Base-by-base conservation (phyloP, 768 basidiomycete genomes). In the Leccinum uliginosum region DNA sequence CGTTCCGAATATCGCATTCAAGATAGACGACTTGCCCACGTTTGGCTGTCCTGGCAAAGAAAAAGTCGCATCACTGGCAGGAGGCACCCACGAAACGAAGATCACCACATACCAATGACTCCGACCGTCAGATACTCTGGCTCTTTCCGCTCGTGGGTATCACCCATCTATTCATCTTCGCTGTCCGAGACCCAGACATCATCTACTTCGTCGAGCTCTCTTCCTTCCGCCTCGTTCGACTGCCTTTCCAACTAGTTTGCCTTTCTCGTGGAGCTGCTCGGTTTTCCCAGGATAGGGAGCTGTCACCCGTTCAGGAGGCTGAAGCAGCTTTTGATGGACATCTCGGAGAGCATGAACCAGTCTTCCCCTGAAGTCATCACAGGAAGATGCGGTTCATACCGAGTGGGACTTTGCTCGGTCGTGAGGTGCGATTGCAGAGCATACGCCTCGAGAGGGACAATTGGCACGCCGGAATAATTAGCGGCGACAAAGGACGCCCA, bases 21-120 rank as follows among this genome's bases (percentile, higher is more conserved):
- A 73, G 5, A 97, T 74, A 1, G 91, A 93, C 1, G 91, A 93
- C 71, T 98, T 98, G 10, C 95, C 95, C 38, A 96, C 93, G 68
- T 98, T 98, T 14, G 94, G 94, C 67, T 96, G 93, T 34, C 93
- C 92, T 87, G 19, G 6, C 1, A 53, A 19, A 51, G 34, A 26
- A 35, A 32, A 53, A 29, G 27, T 34, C 29, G 9, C 15, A 14
- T 27, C 29, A 51, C 29, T 24, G n/a, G n/a, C n/a, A n/a, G n/a
- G n/a, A 32, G 24, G 30, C 12, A 26, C 1, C 71, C 21, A 21
- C 15, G 58, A 29, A 17, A 47, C 2, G 9, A 27, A 15, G 10
- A 12, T 12, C 11, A 11, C 1, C 6, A 15, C 7, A 23, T 65
- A 82, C 91, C 93, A 55, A 95, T 87, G 48, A 94, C 71, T 7